Conservation (phyloP, 78 protist species). For the Guillardia theta region DNA sequence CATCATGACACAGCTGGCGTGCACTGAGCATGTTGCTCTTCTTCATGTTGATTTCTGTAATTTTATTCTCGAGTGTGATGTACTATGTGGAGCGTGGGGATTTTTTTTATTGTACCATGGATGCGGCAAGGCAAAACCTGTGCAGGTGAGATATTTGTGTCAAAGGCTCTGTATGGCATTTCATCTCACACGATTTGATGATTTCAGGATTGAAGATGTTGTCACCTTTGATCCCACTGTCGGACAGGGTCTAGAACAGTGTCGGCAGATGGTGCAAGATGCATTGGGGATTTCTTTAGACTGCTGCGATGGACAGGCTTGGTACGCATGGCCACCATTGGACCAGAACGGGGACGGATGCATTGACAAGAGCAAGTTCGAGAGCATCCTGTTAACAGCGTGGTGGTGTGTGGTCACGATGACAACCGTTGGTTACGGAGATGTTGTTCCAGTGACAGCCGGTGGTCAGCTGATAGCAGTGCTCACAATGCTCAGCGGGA, state of each 20-base stretch:
- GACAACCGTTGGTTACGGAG: constrained; percentile 22
- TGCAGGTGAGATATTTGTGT: not conserved
- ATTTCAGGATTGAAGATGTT: not conserved
- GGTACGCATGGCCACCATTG: not conserved
- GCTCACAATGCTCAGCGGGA: not conserved
- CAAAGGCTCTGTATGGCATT: no score
- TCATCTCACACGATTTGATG: no score
- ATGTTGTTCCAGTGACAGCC: not conserved
- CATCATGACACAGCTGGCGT: not conserved
- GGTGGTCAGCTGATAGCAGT: not conserved
- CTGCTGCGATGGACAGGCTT: not conserved
- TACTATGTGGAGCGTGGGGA: not conserved
- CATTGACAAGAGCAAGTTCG: not conserved
- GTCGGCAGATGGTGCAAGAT: not conserved
- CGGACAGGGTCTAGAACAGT: not conserved
- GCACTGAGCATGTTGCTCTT: not conserved
- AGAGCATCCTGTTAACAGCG: not conserved
- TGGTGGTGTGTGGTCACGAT: constrained; percentile 33
- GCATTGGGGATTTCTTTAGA: not conserved
- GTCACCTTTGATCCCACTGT: not conserved
- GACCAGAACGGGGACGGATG: constrained; percentile 2
- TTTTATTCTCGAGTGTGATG: not conserved
- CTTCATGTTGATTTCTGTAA: not conserved
- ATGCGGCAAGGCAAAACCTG: not conserved
- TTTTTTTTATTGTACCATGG: not conserved